Conservation (phyloP, 2,329 filamentous ascomycete species). For the Domatiomyces globalis region DNA sequence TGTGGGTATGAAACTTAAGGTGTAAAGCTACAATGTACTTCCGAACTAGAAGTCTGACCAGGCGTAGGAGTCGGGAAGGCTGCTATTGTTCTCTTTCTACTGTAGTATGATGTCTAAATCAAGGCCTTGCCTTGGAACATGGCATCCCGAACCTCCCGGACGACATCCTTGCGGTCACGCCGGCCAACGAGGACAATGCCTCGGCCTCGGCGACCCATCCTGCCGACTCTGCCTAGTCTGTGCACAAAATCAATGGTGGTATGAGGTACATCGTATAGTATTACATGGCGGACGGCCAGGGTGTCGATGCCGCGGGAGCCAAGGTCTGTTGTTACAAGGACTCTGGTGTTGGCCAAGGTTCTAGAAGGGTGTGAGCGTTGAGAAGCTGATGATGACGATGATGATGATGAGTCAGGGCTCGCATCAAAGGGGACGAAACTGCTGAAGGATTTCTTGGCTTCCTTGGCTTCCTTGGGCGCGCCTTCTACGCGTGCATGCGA, state of each 20-base stretch:
- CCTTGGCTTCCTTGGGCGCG: constrained; percentile 6
- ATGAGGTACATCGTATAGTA: constrained; percentile 94
- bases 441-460: background rate
- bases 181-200: constrained; percentile 84
- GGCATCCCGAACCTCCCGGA: constrained; percentile 78
- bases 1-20: too few species aligned
- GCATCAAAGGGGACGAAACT: constrained; percentile 19
- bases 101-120: constrained; percentile 35
- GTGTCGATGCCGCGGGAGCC: constrained; percentile 91
- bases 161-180: constrained; percentile 76
- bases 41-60: too few species aligned
- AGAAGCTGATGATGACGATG: constrained; percentile 11
- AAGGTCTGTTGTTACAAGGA: constrained; percentile 86
- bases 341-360: constrained; percentile 62
- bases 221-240: constrained; percentile 74
- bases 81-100: too few species aligned
- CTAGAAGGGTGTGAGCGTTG: constrained; percentile 26
- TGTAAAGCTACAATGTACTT: too few species aligned
- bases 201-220: constrained; percentile 80
- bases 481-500: constrained; percentile 21
- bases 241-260: constrained; percentile 98
- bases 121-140: constrained; percentile 72
- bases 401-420: constrained; percentile 22
- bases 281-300: constrained; percentile 73
- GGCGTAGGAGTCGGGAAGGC: too few species aligned